These are phyloP conservation scores for Spencermartinsiella ligniputridi DNA, from an alignment of 1,139 yeast species.

Conservation along the genomic window DNA sequence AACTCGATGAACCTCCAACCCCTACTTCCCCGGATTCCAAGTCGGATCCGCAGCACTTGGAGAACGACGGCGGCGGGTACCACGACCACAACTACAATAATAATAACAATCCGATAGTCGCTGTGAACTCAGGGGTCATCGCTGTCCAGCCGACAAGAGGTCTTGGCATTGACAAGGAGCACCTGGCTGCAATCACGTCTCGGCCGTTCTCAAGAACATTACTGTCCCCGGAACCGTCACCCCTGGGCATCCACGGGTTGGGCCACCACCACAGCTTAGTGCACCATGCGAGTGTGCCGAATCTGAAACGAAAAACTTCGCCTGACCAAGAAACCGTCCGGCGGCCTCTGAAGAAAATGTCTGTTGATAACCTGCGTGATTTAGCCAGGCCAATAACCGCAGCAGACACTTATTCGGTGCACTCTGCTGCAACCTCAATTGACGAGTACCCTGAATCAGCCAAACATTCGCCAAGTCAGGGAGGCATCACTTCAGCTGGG, in stretches of 20 bases:
- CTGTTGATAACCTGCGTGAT: neutral
- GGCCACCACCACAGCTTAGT: neutral
- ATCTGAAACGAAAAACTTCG: neutral
- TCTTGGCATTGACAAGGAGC: no score
- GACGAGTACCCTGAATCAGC: neutral
- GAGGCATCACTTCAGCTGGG: neutral
- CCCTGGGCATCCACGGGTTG: neutral
- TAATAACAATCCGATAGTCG: no score
- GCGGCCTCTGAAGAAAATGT: neutral
- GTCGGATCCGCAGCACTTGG: no score
- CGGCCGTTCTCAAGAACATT: neutral
- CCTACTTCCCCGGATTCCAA: conserved; percentile 6
- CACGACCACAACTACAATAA: no score
- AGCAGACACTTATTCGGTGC: neutral
- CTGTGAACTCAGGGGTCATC: no score
- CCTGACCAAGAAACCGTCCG: conserved; percentile 3
- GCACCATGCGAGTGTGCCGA: neutral
- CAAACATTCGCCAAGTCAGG: neutral
- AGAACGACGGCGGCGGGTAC: no score
- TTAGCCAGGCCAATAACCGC: neutral
- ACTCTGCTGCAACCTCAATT: neutral
- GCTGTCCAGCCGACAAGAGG: no score
- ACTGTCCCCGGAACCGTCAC: conserved; percentile 1
- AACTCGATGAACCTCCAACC: conserved; percentile 81
- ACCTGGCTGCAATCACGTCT: neutral